Evolutionary conservation across 768 basidiomycete genomes (phyloP).

Genomic region (Suillus plorans): DNA sequence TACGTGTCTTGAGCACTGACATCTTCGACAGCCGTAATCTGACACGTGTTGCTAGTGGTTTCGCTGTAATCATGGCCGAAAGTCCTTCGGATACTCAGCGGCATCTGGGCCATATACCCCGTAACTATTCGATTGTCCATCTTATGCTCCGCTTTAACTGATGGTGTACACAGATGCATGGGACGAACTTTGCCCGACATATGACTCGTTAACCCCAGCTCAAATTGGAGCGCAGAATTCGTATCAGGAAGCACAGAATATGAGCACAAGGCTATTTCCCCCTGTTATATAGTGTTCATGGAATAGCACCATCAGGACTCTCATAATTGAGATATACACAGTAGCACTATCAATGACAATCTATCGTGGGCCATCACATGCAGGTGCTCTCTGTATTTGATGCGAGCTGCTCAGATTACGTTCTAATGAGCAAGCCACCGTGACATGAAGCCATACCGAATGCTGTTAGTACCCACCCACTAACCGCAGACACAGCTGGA

Average conservation of each 20-base stretch:
- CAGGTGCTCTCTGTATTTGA: background rate
- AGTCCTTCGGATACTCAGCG: background rate
- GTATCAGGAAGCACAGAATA: conserved; percentile 19
- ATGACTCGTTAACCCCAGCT: conserved; percentile 16
- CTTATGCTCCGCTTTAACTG: too few relatives aligned
- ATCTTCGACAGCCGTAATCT: background rate
- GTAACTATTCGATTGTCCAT: background rate
- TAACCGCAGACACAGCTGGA: background rate
- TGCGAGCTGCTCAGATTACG: background rate
- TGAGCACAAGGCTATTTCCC: conserved; percentile 18
- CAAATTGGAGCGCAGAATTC: conserved; percentile 25
- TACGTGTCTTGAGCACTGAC: conserved; percentile 18
- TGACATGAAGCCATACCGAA: background rate
- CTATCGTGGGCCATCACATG: background rate
- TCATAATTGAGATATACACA: background rate
- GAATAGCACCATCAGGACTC: background rate
- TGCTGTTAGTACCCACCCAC: background rate
- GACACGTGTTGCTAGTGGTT: background rate
- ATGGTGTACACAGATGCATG: conserved; percentile 19
- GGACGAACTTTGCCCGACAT: conserved; percentile 26
- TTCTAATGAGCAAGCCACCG: background rate
- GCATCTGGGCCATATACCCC: background rate
- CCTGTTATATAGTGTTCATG: background rate
- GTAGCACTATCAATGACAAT: background rate
- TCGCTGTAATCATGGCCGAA: conserved; percentile 8